A percentile compares a stretch with the other conserved stretches of the same genome.
Evolutionary conservation across 1,284 basidiomycete species (phyloP).

Genomic region (Limonomyces culmigenus): DNA sequence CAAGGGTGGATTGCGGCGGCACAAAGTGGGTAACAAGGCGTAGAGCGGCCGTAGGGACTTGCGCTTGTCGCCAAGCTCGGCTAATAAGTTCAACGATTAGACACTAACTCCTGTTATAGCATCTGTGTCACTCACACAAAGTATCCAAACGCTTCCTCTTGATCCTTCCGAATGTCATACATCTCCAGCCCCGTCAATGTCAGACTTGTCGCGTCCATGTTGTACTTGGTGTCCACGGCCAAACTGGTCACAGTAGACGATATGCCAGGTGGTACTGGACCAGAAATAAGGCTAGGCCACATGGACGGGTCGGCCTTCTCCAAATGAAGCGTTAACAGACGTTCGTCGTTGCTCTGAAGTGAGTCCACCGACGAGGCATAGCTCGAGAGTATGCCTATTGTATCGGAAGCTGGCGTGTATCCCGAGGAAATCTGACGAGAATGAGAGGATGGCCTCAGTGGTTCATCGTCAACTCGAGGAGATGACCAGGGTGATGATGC

Average conservation of each 20-base stretch:
- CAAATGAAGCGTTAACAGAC: constrained; percentile 55
- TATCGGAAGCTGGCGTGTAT: constrained; percentile 21
- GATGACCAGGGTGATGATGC: constrained; percentile 16
- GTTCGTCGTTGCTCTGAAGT: constrained; percentile 34
- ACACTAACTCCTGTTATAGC: too few species aligned
- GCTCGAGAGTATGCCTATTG: constrained; percentile 37
- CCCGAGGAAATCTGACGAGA: constrained; percentile 42
- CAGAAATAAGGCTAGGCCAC: constrained; percentile 62
- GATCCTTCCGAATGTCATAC: constrained; percentile 53
- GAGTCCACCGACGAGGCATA: constrained; percentile 56
- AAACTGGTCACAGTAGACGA: constrained; percentile 26
- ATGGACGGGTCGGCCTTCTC: constrained; percentile 65
- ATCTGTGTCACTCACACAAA: constrained; percentile 49
- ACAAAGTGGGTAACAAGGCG: constrained; percentile 55
- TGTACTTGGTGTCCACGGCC: constrained; percentile 44
- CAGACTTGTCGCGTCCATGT: constrained; percentile 70
- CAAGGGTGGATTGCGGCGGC: constrained; percentile 23
- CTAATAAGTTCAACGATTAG: constrained; percentile 17
- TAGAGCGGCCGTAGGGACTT: constrained; percentile 55
- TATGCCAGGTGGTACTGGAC: constrained; percentile 49
- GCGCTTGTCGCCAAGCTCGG: constrained; percentile 64
- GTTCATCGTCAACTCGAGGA: too few species aligned
- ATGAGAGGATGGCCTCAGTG: constrained; percentile 17
- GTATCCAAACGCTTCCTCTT: constrained; percentile 61
- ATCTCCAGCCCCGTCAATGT: constrained; percentile 50